Percentiles rank a stretch among this genome's conserved stretches.
These are phyloP conservation scores for Fusarium equiseti DNA, from an alignment of 2,329 filamentous ascomycete species.

Conservation along the genomic window DNA sequence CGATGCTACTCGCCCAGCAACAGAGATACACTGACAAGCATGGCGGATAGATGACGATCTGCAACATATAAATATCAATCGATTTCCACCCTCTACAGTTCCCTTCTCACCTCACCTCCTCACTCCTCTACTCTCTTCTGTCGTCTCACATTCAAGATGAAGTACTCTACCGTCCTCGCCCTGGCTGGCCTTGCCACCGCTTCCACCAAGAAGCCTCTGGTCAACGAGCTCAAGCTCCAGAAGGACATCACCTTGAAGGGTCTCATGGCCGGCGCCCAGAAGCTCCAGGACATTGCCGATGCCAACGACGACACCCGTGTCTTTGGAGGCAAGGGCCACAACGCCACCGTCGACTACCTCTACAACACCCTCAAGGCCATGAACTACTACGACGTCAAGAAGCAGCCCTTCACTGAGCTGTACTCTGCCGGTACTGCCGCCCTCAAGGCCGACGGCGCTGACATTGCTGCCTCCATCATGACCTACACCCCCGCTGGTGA, in stretches of 20 bases:
- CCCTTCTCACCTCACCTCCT: slow-evolving; percentile 10
- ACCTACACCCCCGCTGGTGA: slow-evolving; percentile 65
- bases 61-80: slow-evolving; percentile 29
- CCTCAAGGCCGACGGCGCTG: slow-evolving; percentile 49
- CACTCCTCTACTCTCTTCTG: slow-evolving; percentile 18
- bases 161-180: slow-evolving; percentile 41
- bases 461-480: slow-evolving; percentile 50
- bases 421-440: slow-evolving; percentile 51
- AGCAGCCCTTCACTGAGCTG: slow-evolving; percentile 59
- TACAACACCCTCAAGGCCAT: slow-evolving; percentile 54
- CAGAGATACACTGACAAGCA: not conserved
- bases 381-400: slow-evolving; percentile 58
- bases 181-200: slow-evolving; percentile 42
- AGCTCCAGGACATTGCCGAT: slow-evolving; percentile 59
- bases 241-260: slow-evolving; percentile 55
- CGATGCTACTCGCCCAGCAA: not conserved
- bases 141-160: slow-evolving; percentile 39
- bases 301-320: slow-evolving; percentile 58
- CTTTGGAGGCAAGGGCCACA: slow-evolving; percentile 60
- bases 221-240: slow-evolving; percentile 56
- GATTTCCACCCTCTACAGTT: not conserved
- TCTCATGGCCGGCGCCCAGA: slow-evolving; percentile 58
- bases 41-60: not conserved
- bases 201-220: slow-evolving; percentile 48
- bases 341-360: slow-evolving; percentile 60